Percentiles rank a stretch among this genome's conserved stretches.
These are phyloP conservation scores for Mariannaea elegans DNA, from an alignment of 2,329 filamentous ascomycete genomes.

Conservation along the genomic window DNA sequence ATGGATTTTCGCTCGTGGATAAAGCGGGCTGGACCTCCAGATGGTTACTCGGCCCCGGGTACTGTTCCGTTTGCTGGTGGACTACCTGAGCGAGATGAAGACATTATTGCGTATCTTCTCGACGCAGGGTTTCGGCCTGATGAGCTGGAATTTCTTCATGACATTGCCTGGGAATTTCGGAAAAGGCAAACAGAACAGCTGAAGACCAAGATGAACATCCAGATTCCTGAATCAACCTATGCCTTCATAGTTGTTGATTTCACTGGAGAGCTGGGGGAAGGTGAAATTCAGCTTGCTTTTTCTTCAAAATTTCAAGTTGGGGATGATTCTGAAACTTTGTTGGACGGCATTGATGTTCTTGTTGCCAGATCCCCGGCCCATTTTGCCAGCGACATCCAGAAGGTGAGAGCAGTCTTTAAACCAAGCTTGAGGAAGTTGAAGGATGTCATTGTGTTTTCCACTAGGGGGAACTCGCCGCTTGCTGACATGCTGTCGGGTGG, in stretches of 20 bases:
- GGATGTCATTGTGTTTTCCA: conserved; percentile 82
- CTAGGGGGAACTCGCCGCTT: conserved; percentile 67
- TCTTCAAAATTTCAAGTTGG: conserved; percentile 69
- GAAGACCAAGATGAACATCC: conserved; percentile 66
- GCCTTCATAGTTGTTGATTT: conserved; percentile 77
- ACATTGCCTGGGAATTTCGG: conserved; percentile 57
- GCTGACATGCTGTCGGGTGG: conserved; percentile 79
- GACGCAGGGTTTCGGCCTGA: conserved; percentile 67
- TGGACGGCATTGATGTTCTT: conserved; percentile 68
- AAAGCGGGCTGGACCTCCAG: conserved; percentile 48
- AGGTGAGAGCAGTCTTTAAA: conserved; percentile 66
- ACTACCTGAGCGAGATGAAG: conserved; percentile 58
- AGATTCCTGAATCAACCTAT: conserved; percentile 67
- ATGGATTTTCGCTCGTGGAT: conserved; percentile 64
- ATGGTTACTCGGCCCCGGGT: conserved; percentile 50
- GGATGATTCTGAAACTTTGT: conserved; percentile 60
- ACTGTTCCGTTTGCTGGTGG: conserved; percentile 57
- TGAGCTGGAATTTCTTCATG: conserved; percentile 57
- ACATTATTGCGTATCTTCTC: conserved; percentile 63
- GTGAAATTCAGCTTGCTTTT: conserved; percentile 75
- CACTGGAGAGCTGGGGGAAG: conserved; percentile 64
- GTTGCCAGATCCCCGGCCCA: conserved; percentile 76
- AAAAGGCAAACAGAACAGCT: conserved; percentile 62
- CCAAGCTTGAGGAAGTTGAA: conserved; percentile 72
- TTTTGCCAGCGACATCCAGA: conserved; percentile 77